Evolutionary conservation across 2,329 filamentous ascomycete species (phyloP), one percentile per base, ranked within the genome.

Genomic region (Alternaria sp.): DNA sequence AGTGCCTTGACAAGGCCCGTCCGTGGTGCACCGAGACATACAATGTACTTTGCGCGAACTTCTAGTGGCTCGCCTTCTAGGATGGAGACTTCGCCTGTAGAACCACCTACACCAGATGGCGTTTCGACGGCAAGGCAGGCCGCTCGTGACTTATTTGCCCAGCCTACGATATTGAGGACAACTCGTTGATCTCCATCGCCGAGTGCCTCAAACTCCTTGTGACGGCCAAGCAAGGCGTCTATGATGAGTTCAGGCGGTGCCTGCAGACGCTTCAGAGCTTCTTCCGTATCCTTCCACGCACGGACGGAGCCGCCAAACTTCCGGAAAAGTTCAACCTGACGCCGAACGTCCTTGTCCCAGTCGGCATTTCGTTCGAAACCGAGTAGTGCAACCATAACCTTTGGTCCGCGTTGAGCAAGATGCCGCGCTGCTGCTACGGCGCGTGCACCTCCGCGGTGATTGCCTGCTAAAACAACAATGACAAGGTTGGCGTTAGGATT

Each of bases 141-240:
- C 0, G 92, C 88, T 64, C 93, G 91, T 73, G 89, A 91, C 63
- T 93, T 89, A 73, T 97, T 98, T 3, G 92, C 90, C 93, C 93
- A 98, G 62, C 93, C 90, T 71, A 97, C 95, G 72, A 97, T 86
- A 72, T 96, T 90, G 71, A 96, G 93, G 0, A 92, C 91, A 0
- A 90, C 90, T 3, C 89, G 88, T 74, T 96, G 92, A 65, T 96
- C 91, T 14, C 90, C 89, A 2, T 89, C 90, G 34, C 92, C 86
- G 28, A 98, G 83, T 68, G 96, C 92, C 66, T 97, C 93, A 71
- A 97, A 97, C 2, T 91, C 89, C 56, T 93, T 87, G 42, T 95
- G 92, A 62, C 95, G 86, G 3, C 93, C 93, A 4, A 99, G 86
- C 11, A 98, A 81, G 1, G 93, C 93, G 74, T 99, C 95, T 54